Base-by-base conservation (phyloP, 306 rosid genomes). In the Castanopsis chinensis region DNA sequence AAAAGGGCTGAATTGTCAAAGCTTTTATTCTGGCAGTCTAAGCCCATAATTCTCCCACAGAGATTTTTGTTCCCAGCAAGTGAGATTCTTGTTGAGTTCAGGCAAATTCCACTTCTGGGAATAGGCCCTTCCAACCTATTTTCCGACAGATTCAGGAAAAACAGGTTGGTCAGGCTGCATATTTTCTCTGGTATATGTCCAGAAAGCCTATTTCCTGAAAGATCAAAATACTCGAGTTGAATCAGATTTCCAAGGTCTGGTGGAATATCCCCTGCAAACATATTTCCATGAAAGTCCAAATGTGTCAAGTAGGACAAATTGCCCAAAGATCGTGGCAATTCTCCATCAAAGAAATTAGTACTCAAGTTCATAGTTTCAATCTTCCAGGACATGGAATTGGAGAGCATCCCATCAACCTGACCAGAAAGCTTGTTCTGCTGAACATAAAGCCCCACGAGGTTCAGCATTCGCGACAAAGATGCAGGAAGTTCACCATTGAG, bases 371-470 rank as follows among this genome's bases (percentile, higher is more conserved):
- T 81, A 27, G 89, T 80, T 83, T 93, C 96, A 19, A 96, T 91
- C 89, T 91, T 96, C 99, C 99, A 96, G n/a, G 83, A 77, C 78
- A 90, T 82, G 28, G 92, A 84, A 79, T 83, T 84, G 2, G 91
- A 89, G 73, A 96, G 91, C 75, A 95, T 88, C 76, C 80, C 77
- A 75, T 75, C 82, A 53, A 96, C 85, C 37, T 13, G 67, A 28
- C 98, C 97, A 9, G 92, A 91, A 71, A 95, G 88, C 86, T 74
- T 87, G 83, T 95, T 95, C 77, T 86, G 83, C 83, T 95, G 99
- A 77, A 93, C 93, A 25, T 90, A 95, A 74, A 95, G 84, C 83
- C 98, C 98, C 74, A 83, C 92, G 56, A 89, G 87, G 76, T 85
- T 86, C 78, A 77, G 91, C 87, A 96, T 84, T 54, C 82, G 80